A percentile compares a stretch with the other conserved stretches of the same genome.
These are phyloP conservation scores for Lobulomyces angularis DNA, from an alignment of 192 early-diverging fungal genomes.

Conservation along the genomic window DNA sequence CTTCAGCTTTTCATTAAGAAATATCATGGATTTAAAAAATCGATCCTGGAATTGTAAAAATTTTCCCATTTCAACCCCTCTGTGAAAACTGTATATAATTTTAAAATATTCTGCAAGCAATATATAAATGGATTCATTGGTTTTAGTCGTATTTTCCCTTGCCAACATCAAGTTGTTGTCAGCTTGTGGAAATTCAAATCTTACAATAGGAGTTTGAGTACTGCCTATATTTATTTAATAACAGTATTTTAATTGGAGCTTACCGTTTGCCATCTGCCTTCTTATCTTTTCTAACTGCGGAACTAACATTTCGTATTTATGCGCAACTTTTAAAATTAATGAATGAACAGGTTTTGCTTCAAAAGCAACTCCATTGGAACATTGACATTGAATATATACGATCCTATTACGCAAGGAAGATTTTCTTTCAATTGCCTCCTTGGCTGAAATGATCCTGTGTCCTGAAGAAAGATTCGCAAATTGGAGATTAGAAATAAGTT, in stretches of 20 bases:
- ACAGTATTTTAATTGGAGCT: too few species aligned
- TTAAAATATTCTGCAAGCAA: conserved; percentile 6
- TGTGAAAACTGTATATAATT: conserved; percentile 4
- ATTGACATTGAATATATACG: not conserved
- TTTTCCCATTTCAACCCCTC: conserved; percentile 7
- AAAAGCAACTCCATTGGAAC: not conserved
- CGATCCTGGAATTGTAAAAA: conserved; percentile 7
- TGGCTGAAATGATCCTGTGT: too few species aligned
- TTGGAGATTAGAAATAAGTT: too few species aligned
- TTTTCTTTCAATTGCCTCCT: conserved; percentile 5
- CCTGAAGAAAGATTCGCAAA: too few species aligned
- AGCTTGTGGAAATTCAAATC: too few species aligned
- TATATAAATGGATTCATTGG: not conserved
- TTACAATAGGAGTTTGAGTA: too few species aligned
- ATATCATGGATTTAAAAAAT: conserved; percentile 3
- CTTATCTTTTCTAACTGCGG: not conserved
- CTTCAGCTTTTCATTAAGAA: conserved; percentile 1
- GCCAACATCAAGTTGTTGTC: too few species aligned
- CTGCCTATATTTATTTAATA: too few species aligned
- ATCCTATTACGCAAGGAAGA: conserved; percentile 3
- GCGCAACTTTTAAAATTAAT: conserved; percentile 4
- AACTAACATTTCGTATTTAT: not conserved
- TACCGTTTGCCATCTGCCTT: conserved; percentile 2
- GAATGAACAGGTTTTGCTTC: conserved; percentile 2
- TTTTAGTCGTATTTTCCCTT: too few species aligned